phyloP scores from a whole-genome alignment of 1,284 basidiomycete species.

The Leucoagaricus sp. region DNA sequence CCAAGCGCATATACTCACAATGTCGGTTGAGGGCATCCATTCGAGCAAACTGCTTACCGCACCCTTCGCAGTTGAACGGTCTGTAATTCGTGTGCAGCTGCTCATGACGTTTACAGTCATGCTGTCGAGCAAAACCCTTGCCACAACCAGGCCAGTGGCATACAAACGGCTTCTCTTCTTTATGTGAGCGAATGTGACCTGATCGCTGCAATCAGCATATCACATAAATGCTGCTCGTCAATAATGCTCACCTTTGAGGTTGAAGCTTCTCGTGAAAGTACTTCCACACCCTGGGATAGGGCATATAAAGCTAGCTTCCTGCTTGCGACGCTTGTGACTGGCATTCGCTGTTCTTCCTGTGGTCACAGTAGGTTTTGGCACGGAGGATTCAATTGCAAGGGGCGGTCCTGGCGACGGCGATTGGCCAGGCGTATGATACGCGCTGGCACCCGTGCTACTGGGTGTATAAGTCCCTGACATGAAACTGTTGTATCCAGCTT shows the following conservation, averaged over 20 bases:
- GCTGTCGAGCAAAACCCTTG: conserved; percentile 83
- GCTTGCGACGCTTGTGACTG: conserved; percentile 69
- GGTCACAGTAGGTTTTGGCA: conserved; percentile 65
- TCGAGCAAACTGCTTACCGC: conserved; percentile 75
- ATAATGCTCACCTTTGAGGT: conserved; percentile 63
- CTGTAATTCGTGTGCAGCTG: conserved; percentile 77
- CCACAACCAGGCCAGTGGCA: conserved; percentile 86
- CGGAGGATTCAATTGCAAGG: conserved; percentile 18
- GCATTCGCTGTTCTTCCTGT: conserved; percentile 75
- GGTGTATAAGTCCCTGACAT: conserved; percentile 11
- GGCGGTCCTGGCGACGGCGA: conserved; percentile 13
- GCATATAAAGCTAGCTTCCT: conserved; percentile 74
- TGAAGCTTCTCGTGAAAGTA: conserved; percentile 83
- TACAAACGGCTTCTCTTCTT: conserved; percentile 80
- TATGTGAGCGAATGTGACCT: conserved; percentile 82
- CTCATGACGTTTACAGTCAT: conserved; percentile 84
- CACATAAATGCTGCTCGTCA: background rate
- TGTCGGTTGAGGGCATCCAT: conserved; percentile 82
- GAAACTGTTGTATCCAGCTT: background rate
- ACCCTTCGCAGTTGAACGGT: conserved; percentile 77
- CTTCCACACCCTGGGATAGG: conserved; percentile 78
- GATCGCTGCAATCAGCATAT: background rate
- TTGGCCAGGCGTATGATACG: conserved; percentile 14
- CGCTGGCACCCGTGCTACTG: conserved; percentile 13
- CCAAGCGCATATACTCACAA: conserved; percentile 45